Evolutionary conservation across 1,284 basidiomycete genomes (phyloP), one percentile per base, ranked within the genome.

Genomic region (Melampsora americana): DNA sequence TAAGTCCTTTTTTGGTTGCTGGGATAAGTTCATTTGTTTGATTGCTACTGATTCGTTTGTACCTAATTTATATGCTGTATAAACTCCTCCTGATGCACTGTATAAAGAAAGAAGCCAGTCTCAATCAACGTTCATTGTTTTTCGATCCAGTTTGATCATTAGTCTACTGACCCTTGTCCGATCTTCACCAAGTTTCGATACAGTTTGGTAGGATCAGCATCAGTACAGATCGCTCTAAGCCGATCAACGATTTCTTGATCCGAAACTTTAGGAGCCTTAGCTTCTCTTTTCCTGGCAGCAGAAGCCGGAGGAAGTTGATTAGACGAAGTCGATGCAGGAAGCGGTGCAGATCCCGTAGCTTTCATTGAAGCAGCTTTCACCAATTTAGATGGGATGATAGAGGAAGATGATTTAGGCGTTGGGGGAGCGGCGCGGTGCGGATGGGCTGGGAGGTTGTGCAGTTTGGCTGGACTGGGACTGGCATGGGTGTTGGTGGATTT

Each of bases 21-120:
- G 97, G 84, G 97, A 94, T 44, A 99, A 87, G 85, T 99, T 95
- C 96, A 99, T 99, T 85, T 99, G 95, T 85, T 99, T 99, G 87
- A 99, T 99, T 39, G 96, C 96, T 39, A 99, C 96, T 5, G 90
- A 92, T 62, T 92, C 81, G 83, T 95, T 95, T 35, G 92, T 92
- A 62, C 93, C 94, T 77, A 95, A 90, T 84, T 97, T 94, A 82
- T 97, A 96, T 18, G 95, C 95, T 5, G 95, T 97, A 84, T 96
- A 99, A 1, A 99, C 95, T 77, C 95, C 95, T 66, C 96, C 96
- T 20, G 93, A 96, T 3, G 96, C 95, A 79, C 92, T 93, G 80
- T 39, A 26, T 12, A 42, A 44, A 42, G 77, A 46, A 65, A 69
- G 32, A n/a, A n/a, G n/a, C n/a, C n/a, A n/a, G n/a, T n/a, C n/a